Conservation (phyloP, 2,329 filamentous ascomycete species). For the Ophiostoma sp. region DNA sequence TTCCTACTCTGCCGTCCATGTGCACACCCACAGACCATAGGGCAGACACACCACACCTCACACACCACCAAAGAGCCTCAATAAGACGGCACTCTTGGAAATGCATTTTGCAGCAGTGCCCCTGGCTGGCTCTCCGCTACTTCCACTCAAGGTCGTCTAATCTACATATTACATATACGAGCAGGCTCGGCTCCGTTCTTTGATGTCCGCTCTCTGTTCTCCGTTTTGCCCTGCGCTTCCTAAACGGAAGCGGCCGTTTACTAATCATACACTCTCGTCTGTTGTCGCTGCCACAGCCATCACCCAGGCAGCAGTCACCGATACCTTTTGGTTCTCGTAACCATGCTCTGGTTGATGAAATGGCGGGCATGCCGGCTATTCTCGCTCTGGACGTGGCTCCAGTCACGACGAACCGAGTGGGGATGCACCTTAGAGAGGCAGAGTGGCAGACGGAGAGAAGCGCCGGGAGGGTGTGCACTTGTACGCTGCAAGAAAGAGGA, state of each 20-base stretch:
- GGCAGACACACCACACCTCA: not conserved
- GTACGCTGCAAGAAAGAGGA: not conserved
- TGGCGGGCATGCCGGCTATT: conserved; percentile 17
- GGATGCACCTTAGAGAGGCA: not conserved
- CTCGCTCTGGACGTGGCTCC: conserved; percentile 22
- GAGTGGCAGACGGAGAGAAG: not conserved
- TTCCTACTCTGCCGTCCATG: not conserved
- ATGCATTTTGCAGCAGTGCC: not conserved
- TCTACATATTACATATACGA: not conserved
- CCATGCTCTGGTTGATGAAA: conserved; percentile 16
- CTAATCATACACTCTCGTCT: not conserved
- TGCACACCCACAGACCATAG: not conserved
- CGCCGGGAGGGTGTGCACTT: not conserved
- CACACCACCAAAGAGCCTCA: not conserved
- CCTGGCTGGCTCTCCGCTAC: not conserved
- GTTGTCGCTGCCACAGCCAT: not conserved
- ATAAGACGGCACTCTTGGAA: not conserved
- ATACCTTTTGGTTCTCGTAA: not conserved
- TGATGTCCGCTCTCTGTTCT: not conserved
- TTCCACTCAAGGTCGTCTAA: not conserved
- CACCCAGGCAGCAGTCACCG: conserved; percentile 3
- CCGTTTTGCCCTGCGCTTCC: not conserved
- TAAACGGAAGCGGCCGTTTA: not conserved
- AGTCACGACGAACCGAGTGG: conserved; percentile 16
- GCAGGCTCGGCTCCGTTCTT: not conserved